Base-by-base conservation (phyloP, 495 filamentous ascomycete genomes). In the Thermochaetoides thermophila region DNA sequence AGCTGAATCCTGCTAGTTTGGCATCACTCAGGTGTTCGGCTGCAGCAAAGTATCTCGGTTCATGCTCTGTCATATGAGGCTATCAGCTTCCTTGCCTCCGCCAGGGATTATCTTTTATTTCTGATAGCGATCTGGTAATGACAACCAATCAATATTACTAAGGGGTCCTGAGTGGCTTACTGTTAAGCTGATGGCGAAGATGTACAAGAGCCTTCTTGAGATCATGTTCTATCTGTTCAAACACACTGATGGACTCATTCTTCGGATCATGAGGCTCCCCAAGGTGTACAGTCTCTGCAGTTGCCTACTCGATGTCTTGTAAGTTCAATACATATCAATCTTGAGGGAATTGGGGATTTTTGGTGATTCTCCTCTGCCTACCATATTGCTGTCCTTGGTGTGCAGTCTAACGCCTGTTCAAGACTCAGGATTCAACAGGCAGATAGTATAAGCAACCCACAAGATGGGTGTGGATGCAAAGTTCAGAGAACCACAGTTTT, bases 201-300 rank as follows among this genome's bases (percentile, higher is more conserved):
- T 68, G 61, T 7, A 66, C 52, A 20, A 71, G 59, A 17, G 51
- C 37, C 37, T 59, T 60, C 58, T 71, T 69, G 17, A 70, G 45
- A 7, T 65, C 57, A 6, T 48, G 40, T 35, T 66, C 48, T 32
- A 69, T 53, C 28, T 64, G 51, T 27, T 55, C 46, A 53, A 69
- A 71, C 16, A 58, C 59, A 25, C 58, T 57, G 50, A 68, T 49
- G 23, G 66, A 61, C 15, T 70, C 66, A 36, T 65, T 57, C 46
- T 64, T 66, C 15, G 67, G 68, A 17, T 52, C 36, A 29, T 73
- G 68, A 19, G 57, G 42, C 27, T 58, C 50, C 0, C 59, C 57
- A 5, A 73, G 53, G 4, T 63, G 37, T 14, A 66, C 61, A 4
- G 63, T 68, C n/a, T 68, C 65, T 34, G 53, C 61, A 34, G 64